Evolutionary conservation across 805 yeast species (phyloP).

Genomic region (Candida berthetii): DNA sequence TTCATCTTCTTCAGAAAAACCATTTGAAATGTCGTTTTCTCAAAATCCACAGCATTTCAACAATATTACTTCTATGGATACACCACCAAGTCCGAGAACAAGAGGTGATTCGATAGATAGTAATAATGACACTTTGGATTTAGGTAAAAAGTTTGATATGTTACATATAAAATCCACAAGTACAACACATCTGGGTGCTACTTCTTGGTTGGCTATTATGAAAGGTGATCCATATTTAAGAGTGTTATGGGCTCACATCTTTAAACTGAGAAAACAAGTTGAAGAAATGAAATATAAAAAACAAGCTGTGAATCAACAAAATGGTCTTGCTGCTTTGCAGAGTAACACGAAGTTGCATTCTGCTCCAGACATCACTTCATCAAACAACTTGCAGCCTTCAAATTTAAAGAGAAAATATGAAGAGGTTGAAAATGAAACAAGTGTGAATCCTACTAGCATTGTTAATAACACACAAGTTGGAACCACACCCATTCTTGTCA

Average conservation of each 20-base stretch:
- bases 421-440: no score
- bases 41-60: no score
- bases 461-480: no score
- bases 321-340: background rate
- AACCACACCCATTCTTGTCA: no score
- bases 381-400: no score
- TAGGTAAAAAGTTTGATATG: slow-evolving; percentile 38
- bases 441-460: no score
- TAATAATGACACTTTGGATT: slow-evolving; percentile 21
- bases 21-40: no score
- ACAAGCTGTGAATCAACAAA: background rate
- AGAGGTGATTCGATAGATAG: slow-evolving; percentile 2
- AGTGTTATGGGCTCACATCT: slow-evolving; percentile 45
- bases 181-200: slow-evolving; percentile 40
- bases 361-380: background rate
- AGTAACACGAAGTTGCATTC: background rate
- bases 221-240: slow-evolving; percentile 52
- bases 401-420: background rate
- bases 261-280: slow-evolving; percentile 32
- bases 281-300: slow-evolving; percentile 17
- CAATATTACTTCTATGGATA: background rate
- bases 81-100: slow-evolving; percentile 4
- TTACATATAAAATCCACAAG: slow-evolving; percentile 35
- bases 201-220: slow-evolving; percentile 55
- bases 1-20: no score